These are phyloP conservation scores for Gaultheria prostrata DNA, from an alignment of 148 eudicot species.

Conservation along the genomic window DNA sequence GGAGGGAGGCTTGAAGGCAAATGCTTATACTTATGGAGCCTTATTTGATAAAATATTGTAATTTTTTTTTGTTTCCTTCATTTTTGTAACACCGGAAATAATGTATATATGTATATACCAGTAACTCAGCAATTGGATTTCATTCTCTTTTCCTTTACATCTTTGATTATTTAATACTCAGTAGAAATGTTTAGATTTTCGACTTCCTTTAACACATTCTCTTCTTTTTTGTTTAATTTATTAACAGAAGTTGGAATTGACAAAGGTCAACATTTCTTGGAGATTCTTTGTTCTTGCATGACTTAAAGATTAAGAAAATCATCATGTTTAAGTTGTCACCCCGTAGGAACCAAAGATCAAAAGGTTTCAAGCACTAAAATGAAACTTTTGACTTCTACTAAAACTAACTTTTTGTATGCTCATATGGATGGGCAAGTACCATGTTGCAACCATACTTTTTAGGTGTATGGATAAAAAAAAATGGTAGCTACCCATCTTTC, in stretches of 20 bases:
- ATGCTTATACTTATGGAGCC: constrained; percentile 73
- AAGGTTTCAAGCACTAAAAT: constrained; percentile 80
- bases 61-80: too few relatives aligned
- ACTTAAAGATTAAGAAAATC: constrained; percentile 10
- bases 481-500: too few relatives aligned
- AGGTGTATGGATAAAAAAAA: too few relatives aligned
- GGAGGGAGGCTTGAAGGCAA: constrained; percentile 51
- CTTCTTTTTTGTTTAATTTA: not conserved
- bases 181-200: not conserved
- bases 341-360: constrained; percentile 58
- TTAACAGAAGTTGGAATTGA: not conserved
- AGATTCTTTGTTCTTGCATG: not conserved
- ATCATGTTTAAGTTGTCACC: constrained; percentile 79
- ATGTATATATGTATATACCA: not conserved
- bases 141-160: not conserved
- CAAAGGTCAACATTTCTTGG: not conserved
- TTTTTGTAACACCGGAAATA: too few relatives aligned
- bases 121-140: not conserved
- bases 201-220: not conserved
- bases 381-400: too few relatives aligned
- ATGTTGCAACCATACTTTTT: too few relatives aligned
- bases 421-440: too few relatives aligned
- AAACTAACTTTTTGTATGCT: too few relatives aligned
- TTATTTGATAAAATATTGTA: too few relatives aligned
- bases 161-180: not conserved